These are phyloP conservation scores for Plasmopara halstedii DNA, from an alignment of 352 stramenopile species.

Conservation along the genomic window DNA sequence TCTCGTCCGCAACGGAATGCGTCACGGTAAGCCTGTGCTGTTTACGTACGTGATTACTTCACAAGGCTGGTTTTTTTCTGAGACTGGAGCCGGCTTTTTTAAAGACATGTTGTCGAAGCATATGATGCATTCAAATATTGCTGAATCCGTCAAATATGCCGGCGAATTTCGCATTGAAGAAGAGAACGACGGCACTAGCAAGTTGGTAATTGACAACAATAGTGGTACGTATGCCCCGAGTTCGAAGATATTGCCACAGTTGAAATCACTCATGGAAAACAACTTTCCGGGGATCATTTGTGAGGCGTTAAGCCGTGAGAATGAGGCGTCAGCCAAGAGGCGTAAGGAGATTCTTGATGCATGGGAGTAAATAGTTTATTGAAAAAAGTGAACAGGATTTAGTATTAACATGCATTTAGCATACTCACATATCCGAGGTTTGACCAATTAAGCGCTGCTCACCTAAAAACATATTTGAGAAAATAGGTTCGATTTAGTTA, in stretches of 20 bases:
- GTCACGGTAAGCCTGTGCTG: slow-evolving; percentile 25
- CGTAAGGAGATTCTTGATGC: slow-evolving; percentile 21
- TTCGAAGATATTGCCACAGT: slow-evolving; percentile 11
- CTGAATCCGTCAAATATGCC: slow-evolving; percentile 27
- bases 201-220: slow-evolving; percentile 30
- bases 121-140: slow-evolving; percentile 25
- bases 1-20: slow-evolving; percentile 19
- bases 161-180: slow-evolving; percentile 23
- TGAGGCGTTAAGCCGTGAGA: slow-evolving; percentile 12
- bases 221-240: slow-evolving; percentile 27
- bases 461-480: no score
- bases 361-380: slow-evolving; percentile 15
- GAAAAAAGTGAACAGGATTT: no score
- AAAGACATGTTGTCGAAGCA: slow-evolving; percentile 43
- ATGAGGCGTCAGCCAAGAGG: slow-evolving; percentile 5
- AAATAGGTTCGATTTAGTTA: no score
- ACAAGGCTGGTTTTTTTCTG: slow-evolving; percentile 34
- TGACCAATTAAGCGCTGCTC: no score
- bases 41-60: slow-evolving; percentile 33
- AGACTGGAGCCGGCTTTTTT: slow-evolving; percentile 33
- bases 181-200: slow-evolving; percentile 1
- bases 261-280: slow-evolving; percentile 22
- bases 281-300: slow-evolving; percentile 26
- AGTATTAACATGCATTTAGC: no score
- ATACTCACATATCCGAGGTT: no score